A percentile compares a stretch with the other conserved stretches of the same genome.
phyloP scores from a whole-genome alignment of 176 grass and related monocot genomes.

The Eleusine coracana region DNA sequence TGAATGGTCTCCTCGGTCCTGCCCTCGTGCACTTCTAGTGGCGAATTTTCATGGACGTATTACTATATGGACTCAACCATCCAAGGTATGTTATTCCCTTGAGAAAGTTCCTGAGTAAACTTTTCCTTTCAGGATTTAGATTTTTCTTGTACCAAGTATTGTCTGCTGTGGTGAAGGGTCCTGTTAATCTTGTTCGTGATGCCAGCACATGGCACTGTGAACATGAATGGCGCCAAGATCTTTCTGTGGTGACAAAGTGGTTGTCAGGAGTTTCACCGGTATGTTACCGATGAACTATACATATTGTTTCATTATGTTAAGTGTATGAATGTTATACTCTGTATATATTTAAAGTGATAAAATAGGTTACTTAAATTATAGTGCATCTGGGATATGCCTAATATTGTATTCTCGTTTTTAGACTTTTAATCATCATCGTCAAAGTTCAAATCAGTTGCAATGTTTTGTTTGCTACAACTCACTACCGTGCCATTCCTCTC shows the following conservation, averaged over 20 bases:
- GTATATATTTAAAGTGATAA: not conserved
- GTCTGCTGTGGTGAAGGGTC: constrained; percentile 61
- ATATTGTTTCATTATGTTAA: not conserved
- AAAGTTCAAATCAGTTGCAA: constrained; percentile 18
- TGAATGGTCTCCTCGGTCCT: constrained; percentile 96
- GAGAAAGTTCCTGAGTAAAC: constrained; percentile 6
- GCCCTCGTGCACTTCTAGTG: constrained; percentile 85
- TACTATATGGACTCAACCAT: constrained; percentile 97
- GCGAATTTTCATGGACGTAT: constrained; percentile 98
- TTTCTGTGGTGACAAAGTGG: constrained; percentile 98
- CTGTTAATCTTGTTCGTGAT: constrained; percentile 90
- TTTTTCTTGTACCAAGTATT: constrained; percentile 2
- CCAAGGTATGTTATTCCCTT: constrained; percentile 58
- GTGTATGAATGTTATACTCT: not conserved
- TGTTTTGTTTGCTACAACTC: not conserved
- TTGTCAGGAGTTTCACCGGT: constrained; percentile 86
- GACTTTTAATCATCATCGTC: not conserved
- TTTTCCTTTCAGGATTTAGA: not conserved
- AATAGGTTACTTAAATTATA: not conserved
- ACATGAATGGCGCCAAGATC: constrained; percentile 97
- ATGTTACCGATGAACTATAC: constrained; percentile 12
- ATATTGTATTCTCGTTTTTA: not conserved
- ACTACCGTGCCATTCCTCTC: not conserved
- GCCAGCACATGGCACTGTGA: constrained; percentile 84
- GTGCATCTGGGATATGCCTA: not conserved